phyloP scores from a whole-genome alignment of 2,329 filamentous ascomycete species.

The Aureobasidium sp. region DNA sequence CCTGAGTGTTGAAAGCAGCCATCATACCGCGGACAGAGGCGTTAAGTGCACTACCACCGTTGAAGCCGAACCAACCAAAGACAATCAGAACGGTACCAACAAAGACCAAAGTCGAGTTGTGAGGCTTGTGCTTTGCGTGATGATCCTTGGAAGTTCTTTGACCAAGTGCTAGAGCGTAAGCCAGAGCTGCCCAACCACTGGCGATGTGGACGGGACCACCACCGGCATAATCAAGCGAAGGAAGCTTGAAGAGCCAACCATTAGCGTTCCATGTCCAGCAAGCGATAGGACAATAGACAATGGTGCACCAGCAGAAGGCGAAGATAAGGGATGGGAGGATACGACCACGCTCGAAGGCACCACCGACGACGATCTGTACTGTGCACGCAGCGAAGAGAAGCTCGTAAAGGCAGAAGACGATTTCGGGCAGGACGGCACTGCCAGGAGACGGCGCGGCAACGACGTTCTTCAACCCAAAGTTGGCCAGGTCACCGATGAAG shows the following conservation, averaged over 20 bases:
- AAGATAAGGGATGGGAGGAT: constrained; percentile 58
- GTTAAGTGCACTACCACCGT: constrained; percentile 48
- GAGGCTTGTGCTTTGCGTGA: constrained; percentile 46
- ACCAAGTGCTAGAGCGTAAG: constrained; percentile 56
- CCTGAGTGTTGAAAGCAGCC: constrained; percentile 51
- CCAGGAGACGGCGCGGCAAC: constrained; percentile 53
- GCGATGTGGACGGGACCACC: constrained; percentile 58
- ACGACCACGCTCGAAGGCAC: constrained; percentile 55
- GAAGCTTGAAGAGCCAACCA: constrained; percentile 56
- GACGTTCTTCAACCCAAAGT: constrained; percentile 55
- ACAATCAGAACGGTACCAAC: constrained; percentile 43
- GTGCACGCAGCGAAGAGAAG: constrained; percentile 55
- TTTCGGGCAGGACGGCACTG: constrained; percentile 50
- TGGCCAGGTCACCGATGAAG: constrained; percentile 55
- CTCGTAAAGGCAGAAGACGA: constrained; percentile 59
- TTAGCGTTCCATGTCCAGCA: constrained; percentile 62
- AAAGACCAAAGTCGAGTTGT: constrained; percentile 56
- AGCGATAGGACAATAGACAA: constrained; percentile 56
- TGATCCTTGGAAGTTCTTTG: constrained; percentile 45
- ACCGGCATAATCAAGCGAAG: constrained; percentile 46
- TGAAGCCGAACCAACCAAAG: constrained; percentile 51
- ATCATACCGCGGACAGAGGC: constrained; percentile 46
- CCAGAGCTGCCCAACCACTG: constrained; percentile 54
- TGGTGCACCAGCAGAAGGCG: constrained; percentile 54
- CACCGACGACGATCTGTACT: constrained; percentile 58